These are phyloP conservation scores for Sambucus nigra DNA, from an alignment of 129 eudicot genomes.

Conservation along the genomic window DNA sequence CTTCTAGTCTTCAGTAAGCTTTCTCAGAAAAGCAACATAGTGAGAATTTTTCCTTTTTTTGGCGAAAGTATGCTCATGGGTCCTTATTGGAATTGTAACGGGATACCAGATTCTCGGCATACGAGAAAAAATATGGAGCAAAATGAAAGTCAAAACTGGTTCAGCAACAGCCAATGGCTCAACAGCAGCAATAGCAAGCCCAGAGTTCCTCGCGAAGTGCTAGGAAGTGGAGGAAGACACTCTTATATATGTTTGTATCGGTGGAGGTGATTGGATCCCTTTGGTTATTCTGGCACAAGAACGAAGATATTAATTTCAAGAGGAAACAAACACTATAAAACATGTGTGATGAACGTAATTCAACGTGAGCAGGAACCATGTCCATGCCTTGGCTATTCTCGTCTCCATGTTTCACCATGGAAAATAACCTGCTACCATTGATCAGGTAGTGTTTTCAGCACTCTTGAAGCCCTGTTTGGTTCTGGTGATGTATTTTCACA, in stretches of 20 bases:
- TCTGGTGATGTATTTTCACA: slow-evolving; percentile 68
- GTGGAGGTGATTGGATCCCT: too few relatives aligned
- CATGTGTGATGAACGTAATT: too few relatives aligned
- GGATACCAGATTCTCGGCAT: slow-evolving; percentile 27
- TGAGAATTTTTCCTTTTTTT: slow-evolving; percentile 12
- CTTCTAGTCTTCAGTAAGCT: too few relatives aligned
- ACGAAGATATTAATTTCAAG: slow-evolving; percentile 23
- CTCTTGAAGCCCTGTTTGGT: too few relatives aligned
- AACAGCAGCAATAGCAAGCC: slow-evolving; percentile 35
- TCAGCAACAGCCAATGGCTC: slow-evolving; percentile 14
- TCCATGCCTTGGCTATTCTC: too few relatives aligned
- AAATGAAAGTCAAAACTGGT: slow-evolving; percentile 11
- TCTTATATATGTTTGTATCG: too few relatives aligned
- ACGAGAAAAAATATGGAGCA: slow-evolving; percentile 26
- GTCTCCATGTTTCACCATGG: too few relatives aligned
- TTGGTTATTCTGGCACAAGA: too few relatives aligned
- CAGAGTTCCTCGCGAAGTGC: slow-evolving; percentile 35
- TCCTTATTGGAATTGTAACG: slow-evolving; percentile 31
- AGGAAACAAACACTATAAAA: slow-evolving; percentile 63
- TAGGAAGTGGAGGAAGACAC: slow-evolving; percentile 59
- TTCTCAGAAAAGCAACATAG: too few relatives aligned
- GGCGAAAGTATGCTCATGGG: slow-evolving; percentile 33
- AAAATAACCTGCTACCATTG: too few relatives aligned
- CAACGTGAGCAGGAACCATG: slow-evolving; percentile 93
- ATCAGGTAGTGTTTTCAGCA: too few relatives aligned